Evolutionary conservation across 257 asterid species (phyloP).

Genomic region (Solanum paucissectum): DNA sequence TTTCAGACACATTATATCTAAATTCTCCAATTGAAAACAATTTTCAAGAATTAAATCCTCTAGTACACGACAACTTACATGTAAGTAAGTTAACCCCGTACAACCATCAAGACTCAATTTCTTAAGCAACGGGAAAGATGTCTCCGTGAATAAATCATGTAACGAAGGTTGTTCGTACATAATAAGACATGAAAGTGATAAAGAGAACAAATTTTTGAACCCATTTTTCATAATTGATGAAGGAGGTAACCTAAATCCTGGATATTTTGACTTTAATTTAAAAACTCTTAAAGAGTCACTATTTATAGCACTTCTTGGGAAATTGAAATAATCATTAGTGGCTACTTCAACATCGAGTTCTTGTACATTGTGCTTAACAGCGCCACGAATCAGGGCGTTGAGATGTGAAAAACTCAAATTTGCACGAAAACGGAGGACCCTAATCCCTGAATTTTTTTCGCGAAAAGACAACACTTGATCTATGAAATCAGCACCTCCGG

Average conservation of each 20-base stretch:
- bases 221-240: constrained; percentile 40
- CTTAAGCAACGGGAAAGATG: constrained; percentile 66
- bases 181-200: constrained; percentile 47
- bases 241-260: constrained; percentile 78
- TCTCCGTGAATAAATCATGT: constrained; percentile 30
- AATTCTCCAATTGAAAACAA: constrained; percentile 42
- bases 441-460: constrained; percentile 30
- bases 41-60: constrained; percentile 38
- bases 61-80: constrained; percentile 37
- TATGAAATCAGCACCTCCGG: constrained; percentile 26
- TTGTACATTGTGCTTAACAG: constrained; percentile 54
- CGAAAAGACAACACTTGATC: constrained; percentile 39
- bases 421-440: constrained; percentile 46
- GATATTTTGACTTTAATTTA: constrained; percentile 41
- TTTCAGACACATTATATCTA: constrained; percentile 30
- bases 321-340: constrained; percentile 54
- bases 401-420: constrained; percentile 41
- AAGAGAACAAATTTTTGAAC: constrained; percentile 25
- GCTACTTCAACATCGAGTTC: constrained; percentile 67
- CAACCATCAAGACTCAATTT: constrained; percentile 46
- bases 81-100: constrained; percentile 41
- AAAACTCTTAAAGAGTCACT: constrained; percentile 37
- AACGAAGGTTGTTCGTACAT: constrained; percentile 43
- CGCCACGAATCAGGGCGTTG: constrained; percentile 40
- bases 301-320: constrained; percentile 43